Evolutionary conservation across 306 rosid genomes (phyloP).

Genomic region (Astragalus glycyphyllos): DNA sequence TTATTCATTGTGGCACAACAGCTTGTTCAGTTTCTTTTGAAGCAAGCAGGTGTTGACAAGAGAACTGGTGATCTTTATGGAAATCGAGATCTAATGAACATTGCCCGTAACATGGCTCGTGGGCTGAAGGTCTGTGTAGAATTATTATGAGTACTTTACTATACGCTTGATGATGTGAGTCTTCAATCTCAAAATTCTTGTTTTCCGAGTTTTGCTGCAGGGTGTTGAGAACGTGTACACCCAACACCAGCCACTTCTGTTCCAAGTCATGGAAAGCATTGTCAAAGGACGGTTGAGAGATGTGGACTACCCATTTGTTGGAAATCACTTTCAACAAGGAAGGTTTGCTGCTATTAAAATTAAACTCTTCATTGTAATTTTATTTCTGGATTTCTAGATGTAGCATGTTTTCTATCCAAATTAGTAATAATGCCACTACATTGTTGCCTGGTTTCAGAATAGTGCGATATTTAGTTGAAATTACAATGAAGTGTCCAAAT

Average conservation of each 20-base stretch:
- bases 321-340: constrained; percentile 96
- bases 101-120: constrained; percentile 99
- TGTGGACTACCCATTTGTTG: constrained; percentile 83
- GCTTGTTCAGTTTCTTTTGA: constrained; percentile 96
- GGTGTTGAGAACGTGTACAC: constrained; percentile 94
- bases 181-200: constrained; percentile 34
- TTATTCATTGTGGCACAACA: constrained; percentile 54
- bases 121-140: constrained; percentile 78
- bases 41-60: constrained; percentile 97
- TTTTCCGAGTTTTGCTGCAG: constrained; percentile 55
- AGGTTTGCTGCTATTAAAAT: constrained; percentile 67
- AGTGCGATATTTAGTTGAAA: constrained; percentile 21
- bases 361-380: constrained; percentile 21
- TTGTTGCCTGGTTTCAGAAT: constrained; percentile 20
- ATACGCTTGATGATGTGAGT: constrained; percentile 34
- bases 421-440: not conserved
- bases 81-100: constrained; percentile 87
- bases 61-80: constrained; percentile 90
- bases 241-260: constrained; percentile 89
- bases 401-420: constrained; percentile 34
- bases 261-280: constrained; percentile 93
- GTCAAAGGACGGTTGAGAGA: constrained; percentile 92
- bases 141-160: constrained; percentile 33
- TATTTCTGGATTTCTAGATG: constrained; percentile 27
- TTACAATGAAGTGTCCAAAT: not conserved